Base-by-base conservation (phyloP, 2,329 filamentous ascomycete genomes). In the Cryphonectria parasitica region DNA sequence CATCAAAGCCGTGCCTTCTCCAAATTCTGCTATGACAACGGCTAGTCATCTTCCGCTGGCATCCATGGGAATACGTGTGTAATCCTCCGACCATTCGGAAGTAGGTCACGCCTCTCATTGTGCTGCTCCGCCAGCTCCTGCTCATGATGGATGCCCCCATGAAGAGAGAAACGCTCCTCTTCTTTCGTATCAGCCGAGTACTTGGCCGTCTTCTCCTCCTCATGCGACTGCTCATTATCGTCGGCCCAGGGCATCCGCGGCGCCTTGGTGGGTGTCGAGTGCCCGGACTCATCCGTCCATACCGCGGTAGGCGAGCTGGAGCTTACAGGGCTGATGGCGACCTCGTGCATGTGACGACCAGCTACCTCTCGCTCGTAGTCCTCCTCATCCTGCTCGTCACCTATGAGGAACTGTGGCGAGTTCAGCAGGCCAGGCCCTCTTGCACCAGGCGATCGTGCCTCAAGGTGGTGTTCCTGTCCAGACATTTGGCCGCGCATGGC, bases 361-460 rank as follows among this genome's bases (percentile, higher is more conserved):
- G 41, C 3, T 28, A 64, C 36, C 41, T 64, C 63, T 2, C 63
- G 43, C 63, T 64, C 63, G 17, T 49, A 64, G 11, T 64, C 63
- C n/a, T 25, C 63, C 63, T 64, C 63, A 17, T 64, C 68, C 10
- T 71, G 67, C 49, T 69, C 67, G 4, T 71, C 70, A 2, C 64
- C 70, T 41, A 69, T 69, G 31, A 71, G 56, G 25, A 71, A 71
- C 13, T 64, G 70, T 3, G 70, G 52, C 63, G 63, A 64, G 17
- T n/a, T 43, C 0, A 43, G 36, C 36, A 64, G 1, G 4, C 36
- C 36, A 19, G 43, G 41, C 22, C 41, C 63, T 25, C 41, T 39
- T 1, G 25, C n/a, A 28, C 7, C 39, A 28, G 62, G 62, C 2
- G 62, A 64, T 13, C 41, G 62, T 8, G 25, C 25, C 7, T n/a